A percentile compares a stretch with the other conserved stretches of the same genome.
Conservation (phyloP, 169 alveolate genomes). For the Cryptosporidium bovis region DNA sequence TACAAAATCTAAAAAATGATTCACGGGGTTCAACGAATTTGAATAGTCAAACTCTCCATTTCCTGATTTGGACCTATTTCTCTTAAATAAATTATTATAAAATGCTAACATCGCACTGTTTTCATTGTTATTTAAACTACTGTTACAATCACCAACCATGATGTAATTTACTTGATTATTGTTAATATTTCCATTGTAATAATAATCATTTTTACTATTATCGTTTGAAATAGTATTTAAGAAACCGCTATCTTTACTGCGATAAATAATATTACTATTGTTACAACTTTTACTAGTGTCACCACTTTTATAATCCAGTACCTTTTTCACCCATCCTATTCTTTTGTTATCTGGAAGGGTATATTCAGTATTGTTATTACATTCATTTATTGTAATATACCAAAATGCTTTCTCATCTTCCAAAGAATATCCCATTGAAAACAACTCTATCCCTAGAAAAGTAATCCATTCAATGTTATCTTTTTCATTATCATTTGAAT, state of each 20-base stretch:
- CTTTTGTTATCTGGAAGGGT: not conserved
- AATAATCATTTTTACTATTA: too few relatives aligned
- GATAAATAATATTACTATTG: not conserved
- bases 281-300: not conserved
- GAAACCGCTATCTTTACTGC: too few relatives aligned
- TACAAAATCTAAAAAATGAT: constrained; percentile 31
- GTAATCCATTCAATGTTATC: constrained; percentile 1
- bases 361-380: constrained; percentile 7
- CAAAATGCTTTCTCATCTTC: constrained; percentile 52
- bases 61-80: not conserved
- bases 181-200: too few relatives aligned
- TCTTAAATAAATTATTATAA: not conserved
- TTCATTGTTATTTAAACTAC: too few relatives aligned
- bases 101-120: too few relatives aligned
- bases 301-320: not conserved
- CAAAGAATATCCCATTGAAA: constrained; percentile 46
- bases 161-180: too few relatives aligned
- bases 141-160: too few relatives aligned
- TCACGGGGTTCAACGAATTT: constrained; percentile 22
- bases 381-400: constrained; percentile 28
- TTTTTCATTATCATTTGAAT: too few relatives aligned
- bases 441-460: constrained; percentile 28
- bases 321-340: constrained; percentile 15
- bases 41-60: too few relatives aligned
- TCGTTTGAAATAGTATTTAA: too few relatives aligned